Conservation (phyloP, 495 filamentous ascomycete genomes). For the Aspergillus conjunctus region DNA sequence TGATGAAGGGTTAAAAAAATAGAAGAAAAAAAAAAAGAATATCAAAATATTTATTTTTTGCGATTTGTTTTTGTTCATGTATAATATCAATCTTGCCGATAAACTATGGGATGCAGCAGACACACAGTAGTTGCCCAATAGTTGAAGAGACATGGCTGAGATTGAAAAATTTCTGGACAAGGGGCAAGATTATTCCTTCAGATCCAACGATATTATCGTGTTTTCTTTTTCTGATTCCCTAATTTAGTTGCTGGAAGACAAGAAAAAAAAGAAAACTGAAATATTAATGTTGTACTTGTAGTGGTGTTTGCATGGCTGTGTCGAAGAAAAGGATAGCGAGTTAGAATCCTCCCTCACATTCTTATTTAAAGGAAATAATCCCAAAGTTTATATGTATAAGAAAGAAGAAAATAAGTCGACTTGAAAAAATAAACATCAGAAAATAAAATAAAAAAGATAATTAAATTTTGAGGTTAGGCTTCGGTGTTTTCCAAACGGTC, state of each 20-base stretch:
- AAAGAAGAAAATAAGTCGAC: not conserved
- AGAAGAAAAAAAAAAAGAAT: not conserved
- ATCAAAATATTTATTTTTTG: not conserved
- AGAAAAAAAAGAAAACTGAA: constrained; percentile 1
- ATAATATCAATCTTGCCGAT: not conserved
- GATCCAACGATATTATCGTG: constrained; percentile 4
- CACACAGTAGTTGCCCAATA: not conserved
- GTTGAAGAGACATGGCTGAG: not conserved
- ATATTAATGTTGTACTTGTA: constrained; percentile 1
- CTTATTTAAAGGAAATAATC: not conserved
- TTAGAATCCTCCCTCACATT: constrained; percentile 8
- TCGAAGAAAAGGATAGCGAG: constrained; percentile 2
- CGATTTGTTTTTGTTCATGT: no score
- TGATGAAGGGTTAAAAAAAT: constrained; percentile 8
- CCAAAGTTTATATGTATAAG: not conserved
- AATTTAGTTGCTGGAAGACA: not conserved
- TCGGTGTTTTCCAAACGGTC: constrained; percentile 17
- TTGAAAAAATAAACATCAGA: not conserved
- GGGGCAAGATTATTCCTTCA: constrained; percentile 10
- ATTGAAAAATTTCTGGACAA: not conserved
- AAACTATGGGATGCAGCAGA: not conserved
- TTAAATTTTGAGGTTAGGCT: constrained; percentile 3
- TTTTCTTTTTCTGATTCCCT: constrained; percentile 13
- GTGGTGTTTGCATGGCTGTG: constrained; percentile 1
- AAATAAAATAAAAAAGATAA: constrained; percentile 18